A percentile compares a stretch with the other conserved stretches of the same genome.
phyloP scores from a whole-genome alignment of 352 stramenopile species.

The Ophiocytium majus region DNA sequence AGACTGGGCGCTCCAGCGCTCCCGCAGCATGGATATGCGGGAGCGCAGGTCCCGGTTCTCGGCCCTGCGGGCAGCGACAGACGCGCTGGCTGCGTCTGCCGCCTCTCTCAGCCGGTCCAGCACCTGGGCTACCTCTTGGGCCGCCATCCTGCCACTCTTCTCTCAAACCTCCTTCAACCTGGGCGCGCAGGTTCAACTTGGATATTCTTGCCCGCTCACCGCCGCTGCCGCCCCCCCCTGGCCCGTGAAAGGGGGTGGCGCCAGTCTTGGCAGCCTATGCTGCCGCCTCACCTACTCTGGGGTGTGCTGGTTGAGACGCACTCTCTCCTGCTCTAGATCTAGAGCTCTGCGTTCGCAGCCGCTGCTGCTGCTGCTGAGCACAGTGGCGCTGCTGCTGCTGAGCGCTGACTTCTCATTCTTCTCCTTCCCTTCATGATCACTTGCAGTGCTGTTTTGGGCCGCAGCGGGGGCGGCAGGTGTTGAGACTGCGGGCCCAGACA shows the following conservation, averaged over 20 bases:
- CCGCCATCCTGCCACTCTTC: no score
- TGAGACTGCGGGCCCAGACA: background rate
- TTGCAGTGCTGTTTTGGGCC: background rate
- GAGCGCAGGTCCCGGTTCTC: conserved; percentile 19
- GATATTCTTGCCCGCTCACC: no score
- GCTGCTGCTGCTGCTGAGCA: no score
- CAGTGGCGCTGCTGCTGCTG: background rate
- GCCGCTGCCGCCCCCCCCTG: no score
- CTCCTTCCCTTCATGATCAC: background rate
- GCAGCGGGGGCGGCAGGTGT: background rate
- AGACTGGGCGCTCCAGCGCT: background rate
- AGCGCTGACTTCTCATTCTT: background rate
- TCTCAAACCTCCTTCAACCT: no score
- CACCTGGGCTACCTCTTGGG: background rate
- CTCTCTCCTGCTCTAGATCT: no score
- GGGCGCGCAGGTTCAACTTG: no score
- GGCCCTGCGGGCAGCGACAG: background rate
- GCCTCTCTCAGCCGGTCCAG: conserved; percentile 5
- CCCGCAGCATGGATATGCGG: background rate
- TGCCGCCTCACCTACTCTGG: no score
- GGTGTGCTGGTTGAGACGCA: no score
- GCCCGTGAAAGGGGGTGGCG: no score
- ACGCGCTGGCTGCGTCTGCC: background rate
- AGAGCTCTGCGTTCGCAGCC: no score
- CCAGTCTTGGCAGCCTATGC: no score